phyloP scores from a whole-genome alignment of 2,329 filamentous ascomycete species.

The Penicillium decumbens region DNA sequence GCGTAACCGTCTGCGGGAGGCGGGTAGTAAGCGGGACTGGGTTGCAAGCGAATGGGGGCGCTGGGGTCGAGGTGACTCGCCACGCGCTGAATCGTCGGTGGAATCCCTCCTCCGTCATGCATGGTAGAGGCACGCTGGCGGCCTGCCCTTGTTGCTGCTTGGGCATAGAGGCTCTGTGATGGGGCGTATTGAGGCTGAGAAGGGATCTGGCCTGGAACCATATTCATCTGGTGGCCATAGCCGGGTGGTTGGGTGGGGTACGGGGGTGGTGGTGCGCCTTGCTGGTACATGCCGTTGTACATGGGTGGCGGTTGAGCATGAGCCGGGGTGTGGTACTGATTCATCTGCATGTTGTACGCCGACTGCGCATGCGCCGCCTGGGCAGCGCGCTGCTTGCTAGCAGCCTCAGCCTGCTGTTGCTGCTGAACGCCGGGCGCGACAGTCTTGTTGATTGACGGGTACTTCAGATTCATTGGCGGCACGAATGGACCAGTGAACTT shows the following conservation, averaged over 20 bases:
- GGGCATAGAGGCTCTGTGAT: slow-evolving; percentile 69
- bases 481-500: slow-evolving; percentile 96
- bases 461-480: slow-evolving; percentile 93
- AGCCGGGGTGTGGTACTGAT: slow-evolving; percentile 49
- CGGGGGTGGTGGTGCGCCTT: slow-evolving; percentile 69
- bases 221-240: slow-evolving; percentile 68
- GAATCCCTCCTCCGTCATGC: slow-evolving; percentile 91
- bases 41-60: slow-evolving; percentile 87
- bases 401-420: slow-evolving; percentile 87
- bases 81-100: slow-evolving; percentile 85
- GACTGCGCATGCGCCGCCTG: slow-evolving; percentile 63
- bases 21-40: slow-evolving; percentile 94
- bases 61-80: slow-evolving; percentile 94
- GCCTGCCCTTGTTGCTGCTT: slow-evolving; percentile 70
- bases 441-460: slow-evolving; percentile 76
- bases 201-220: slow-evolving; percentile 63
- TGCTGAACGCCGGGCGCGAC: slow-evolving; percentile 91
- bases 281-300: slow-evolving; percentile 75
- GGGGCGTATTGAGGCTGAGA: slow-evolving; percentile 59
- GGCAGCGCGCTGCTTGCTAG: slow-evolving; percentile 81
- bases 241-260: slow-evolving; percentile 69
- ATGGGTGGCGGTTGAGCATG: slow-evolving; percentile 57
- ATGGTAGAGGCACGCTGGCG: slow-evolving; percentile 92
- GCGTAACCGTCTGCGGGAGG: slow-evolving; percentile 79
- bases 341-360: slow-evolving; percentile 63